Conservation (phyloP, 2,329 filamentous ascomycete genomes). For the Penicillium expansum region DNA sequence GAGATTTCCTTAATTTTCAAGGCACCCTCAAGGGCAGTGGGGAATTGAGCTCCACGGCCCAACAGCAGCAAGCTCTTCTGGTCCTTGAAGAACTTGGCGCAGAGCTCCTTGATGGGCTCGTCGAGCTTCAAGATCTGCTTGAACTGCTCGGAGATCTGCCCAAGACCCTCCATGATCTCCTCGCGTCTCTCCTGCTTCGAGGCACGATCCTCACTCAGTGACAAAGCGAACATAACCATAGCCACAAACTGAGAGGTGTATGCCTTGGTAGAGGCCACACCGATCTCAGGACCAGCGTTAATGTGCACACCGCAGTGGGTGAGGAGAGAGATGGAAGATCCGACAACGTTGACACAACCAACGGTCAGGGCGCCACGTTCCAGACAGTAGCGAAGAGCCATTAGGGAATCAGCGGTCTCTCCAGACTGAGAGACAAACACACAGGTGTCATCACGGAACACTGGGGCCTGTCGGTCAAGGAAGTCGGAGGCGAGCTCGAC, state of each 20-base stretch:
- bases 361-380: constrained; percentile 96
- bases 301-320: constrained; percentile 99
- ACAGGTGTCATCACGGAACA: constrained; percentile 99
- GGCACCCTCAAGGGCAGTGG: constrained; percentile 93
- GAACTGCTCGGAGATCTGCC: constrained; percentile 86
- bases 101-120: constrained; percentile 90
- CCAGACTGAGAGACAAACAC: constrained; percentile 99
- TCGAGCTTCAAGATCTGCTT: constrained; percentile 87
- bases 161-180: constrained; percentile 93
- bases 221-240: constrained; percentile 99
- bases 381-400: constrained; percentile 96
- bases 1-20: constrained; percentile 99
- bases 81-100: constrained; percentile 88
- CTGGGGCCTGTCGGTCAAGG: constrained; percentile 90
- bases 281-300: constrained; percentile 97
- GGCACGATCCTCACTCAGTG: constrained; percentile 90
- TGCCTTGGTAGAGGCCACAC: constrained; percentile 98
- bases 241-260: constrained; percentile 99
- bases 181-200: constrained; percentile 89
- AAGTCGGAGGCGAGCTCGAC: constrained; percentile 98
- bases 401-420: constrained; percentile 94
- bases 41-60: constrained; percentile 90
- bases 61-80: constrained; percentile 94
- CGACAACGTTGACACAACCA: constrained; percentile 97
- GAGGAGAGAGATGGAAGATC: constrained; percentile 96